Evolutionary conservation across 2,329 filamentous ascomycete species (phyloP), one percentile per base, ranked within the genome.

Genomic region (Trichothecium sympodiale): DNA sequence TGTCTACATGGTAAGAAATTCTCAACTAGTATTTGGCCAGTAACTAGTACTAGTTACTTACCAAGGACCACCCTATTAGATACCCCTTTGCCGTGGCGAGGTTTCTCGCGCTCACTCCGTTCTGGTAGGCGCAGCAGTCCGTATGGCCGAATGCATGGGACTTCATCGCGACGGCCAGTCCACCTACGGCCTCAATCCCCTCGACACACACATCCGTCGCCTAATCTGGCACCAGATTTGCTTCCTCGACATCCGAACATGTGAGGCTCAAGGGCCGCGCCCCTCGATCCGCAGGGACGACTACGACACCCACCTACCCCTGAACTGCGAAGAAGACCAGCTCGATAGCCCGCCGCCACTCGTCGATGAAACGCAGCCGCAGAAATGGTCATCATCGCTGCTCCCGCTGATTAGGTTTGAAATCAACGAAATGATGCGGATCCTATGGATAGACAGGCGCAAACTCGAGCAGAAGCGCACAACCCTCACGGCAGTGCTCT

Each of bases 211-310:
- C 36, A 65, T 85, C 3, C 73, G 82, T 10, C 73, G 82, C 4
- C 59, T 86, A 28, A 65, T 86, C 25, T 87, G 82, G 83, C 78
- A 85, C 50, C 81, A 87, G 47, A 65, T 88, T 15, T 85, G 80
- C 54, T 83, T 83, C 51, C 64, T 88, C 8, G 83, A 87, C 50
- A 71, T 85, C 38, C 68, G 80, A 28, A 85, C 81, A 1, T 83
- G 76, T 47, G 82, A 87, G 55, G 74, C 77, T 2, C 81, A 83
- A 42, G 83, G 81, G 0, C 82, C 82, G 8, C 68, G 77, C 17
- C 79, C 80, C 1, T 70, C 74, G 35, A 84, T 87, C 36, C 71
- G 79, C n/a, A 65, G 70, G 28, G 80, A 83, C 16, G 81, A 87
- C 47, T 87, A 80, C 52, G 80, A 85, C 46, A 85, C 82, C 0